These are phyloP conservation scores for Pythium chondricola DNA, from an alignment of 352 stramenopile genomes.

Conservation along the genomic window DNA sequence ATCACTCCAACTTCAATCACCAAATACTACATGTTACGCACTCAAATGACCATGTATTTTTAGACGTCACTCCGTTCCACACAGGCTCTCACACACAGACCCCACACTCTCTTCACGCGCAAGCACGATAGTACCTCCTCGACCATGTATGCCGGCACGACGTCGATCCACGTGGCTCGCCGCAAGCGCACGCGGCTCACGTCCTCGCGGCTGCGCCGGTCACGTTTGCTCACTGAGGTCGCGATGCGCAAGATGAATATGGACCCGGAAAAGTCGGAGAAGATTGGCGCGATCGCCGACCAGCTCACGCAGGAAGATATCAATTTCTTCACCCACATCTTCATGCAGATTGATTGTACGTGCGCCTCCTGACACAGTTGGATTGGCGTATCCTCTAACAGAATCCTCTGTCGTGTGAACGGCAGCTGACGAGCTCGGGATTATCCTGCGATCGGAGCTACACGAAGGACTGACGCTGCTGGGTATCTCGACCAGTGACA, in stretches of 20 bases:
- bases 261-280: slow-evolving; percentile 51
- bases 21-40: too few species aligned
- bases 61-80: too few species aligned
- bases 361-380: not conserved
- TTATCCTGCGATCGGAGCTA: slow-evolving; percentile 60
- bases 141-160: slow-evolving; percentile 39
- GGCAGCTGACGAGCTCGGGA: slow-evolving; percentile 45
- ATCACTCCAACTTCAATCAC: too few species aligned
- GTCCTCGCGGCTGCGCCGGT: slow-evolving; percentile 42
- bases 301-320: slow-evolving; percentile 50
- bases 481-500: slow-evolving; percentile 51
- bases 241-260: slow-evolving; percentile 60
- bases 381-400: not conserved
- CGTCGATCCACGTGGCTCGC: slow-evolving; percentile 37
- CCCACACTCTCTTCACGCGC: too few species aligned
- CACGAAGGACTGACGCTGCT: slow-evolving; percentile 53
- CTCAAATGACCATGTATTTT: too few species aligned
- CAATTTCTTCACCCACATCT: slow-evolving; percentile 65
- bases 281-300: slow-evolving; percentile 50
- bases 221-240: slow-evolving; percentile 48
- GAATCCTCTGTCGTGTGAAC: not conserved
- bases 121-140: too few species aligned
- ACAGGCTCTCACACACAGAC: too few species aligned
- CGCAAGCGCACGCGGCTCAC: slow-evolving; percentile 46
- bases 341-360: slow-evolving; percentile 59